Conservation (phyloP, 257 asterid species). For the Eustoma russellianum region DNA sequence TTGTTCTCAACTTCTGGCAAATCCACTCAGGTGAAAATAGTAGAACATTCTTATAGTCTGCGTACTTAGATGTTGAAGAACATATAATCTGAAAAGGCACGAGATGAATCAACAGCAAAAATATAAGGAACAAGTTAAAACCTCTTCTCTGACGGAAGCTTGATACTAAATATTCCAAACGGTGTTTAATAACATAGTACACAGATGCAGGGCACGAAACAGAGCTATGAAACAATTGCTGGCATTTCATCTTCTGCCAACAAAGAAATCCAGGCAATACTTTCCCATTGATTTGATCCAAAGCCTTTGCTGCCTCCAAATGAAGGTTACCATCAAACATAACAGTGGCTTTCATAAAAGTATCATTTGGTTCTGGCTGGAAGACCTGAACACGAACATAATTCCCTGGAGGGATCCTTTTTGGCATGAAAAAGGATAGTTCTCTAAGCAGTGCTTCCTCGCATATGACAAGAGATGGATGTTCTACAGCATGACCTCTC, state of each 20-base stretch:
- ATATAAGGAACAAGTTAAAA: constrained; percentile 3
- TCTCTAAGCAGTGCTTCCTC: constrained; percentile 67
- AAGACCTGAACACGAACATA: constrained; percentile 63
- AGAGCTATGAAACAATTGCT: constrained; percentile 57
- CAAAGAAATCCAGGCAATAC: constrained; percentile 57
- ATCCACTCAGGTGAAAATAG: no score
- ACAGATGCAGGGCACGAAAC: constrained; percentile 77
- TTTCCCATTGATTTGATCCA: constrained; percentile 70
- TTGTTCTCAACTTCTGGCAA: no score
- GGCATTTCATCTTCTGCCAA: constrained; percentile 88
- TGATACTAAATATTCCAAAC: constrained; percentile 41
- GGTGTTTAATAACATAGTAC: constrained; percentile 46
- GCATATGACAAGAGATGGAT: constrained; percentile 45
- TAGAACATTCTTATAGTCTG: no score
- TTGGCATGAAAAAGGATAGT: constrained; percentile 76
- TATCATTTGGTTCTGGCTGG: constrained; percentile 44
- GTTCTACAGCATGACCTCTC: constrained; percentile 50
- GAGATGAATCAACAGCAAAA: no score
- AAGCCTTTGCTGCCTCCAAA: constrained; percentile 86
- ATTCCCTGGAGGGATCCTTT: constrained; percentile 38
- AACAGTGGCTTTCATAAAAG: constrained; percentile 50
- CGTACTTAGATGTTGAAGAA: no score
- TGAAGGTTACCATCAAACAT: constrained; percentile 76
- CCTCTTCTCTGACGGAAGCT: constrained; percentile 40
- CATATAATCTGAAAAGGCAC: neutral